These are phyloP conservation scores for Diaporthe sp. DNA, from an alignment of 2,329 filamentous ascomycete species.

Conservation along the genomic window DNA sequence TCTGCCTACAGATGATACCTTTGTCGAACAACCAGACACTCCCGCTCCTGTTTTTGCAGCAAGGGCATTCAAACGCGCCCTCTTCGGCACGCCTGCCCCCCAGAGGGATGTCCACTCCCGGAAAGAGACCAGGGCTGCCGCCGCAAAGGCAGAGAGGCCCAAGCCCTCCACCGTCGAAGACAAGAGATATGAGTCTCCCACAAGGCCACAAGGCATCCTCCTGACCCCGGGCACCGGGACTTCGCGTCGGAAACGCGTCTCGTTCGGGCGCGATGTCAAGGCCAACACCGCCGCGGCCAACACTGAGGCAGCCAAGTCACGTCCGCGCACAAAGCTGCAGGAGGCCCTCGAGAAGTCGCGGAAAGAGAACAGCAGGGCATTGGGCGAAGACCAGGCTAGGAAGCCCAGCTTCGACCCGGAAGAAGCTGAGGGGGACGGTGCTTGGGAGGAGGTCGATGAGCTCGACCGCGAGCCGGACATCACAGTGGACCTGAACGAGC, in stretches of 20 bases:
- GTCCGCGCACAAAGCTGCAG: conserved; percentile 60
- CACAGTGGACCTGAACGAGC: conserved; percentile 80
- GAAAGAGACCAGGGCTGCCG: conserved; percentile 46
- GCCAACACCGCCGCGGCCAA: conserved; percentile 51
- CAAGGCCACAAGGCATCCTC: conserved; percentile 70
- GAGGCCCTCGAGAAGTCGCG: conserved; percentile 61
- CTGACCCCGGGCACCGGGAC: conserved; percentile 75
- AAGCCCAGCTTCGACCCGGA: conserved; percentile 63
- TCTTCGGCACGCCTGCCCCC: conserved; percentile 72
- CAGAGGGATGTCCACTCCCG: conserved; percentile 38
- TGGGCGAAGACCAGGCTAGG: conserved; percentile 60
- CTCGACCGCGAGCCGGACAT: conserved; percentile 69
- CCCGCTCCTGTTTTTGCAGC: conserved; percentile 77
- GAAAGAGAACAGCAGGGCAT: conserved; percentile 43
- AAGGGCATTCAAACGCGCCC: conserved; percentile 73
- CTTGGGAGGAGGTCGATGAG: conserved; percentile 68
- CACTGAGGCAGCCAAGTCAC: conserved; percentile 43
- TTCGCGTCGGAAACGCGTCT: conserved; percentile 74
- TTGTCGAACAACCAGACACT: conserved; percentile 73
- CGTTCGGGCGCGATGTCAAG: conserved; percentile 71
- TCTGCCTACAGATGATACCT: conserved; percentile 55
- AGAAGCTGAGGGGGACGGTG: conserved; percentile 53
- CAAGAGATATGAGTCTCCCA: conserved; percentile 57
- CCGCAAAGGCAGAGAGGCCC: conserved; percentile 46
- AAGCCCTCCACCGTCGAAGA: conserved; percentile 5